Percentiles rank a stretch among this genome's conserved stretches.
These are phyloP conservation scores for Pythium aristosporum DNA, from an alignment of 352 stramenopile genomes.

Conservation along the genomic window DNA sequence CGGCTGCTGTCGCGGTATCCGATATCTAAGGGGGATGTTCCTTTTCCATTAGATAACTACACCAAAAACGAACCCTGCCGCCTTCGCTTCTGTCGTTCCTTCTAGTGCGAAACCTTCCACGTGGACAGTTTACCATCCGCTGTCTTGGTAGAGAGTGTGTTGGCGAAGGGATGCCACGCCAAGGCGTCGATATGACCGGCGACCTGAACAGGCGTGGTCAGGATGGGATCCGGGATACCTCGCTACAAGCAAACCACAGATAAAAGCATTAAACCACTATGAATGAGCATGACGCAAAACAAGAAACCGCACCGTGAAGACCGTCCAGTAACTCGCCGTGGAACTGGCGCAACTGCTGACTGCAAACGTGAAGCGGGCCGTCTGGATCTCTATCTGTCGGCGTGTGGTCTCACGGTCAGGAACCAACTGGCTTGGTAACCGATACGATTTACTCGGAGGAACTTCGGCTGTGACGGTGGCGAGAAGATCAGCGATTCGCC, in stretches of 20 bases:
- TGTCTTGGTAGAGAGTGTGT: conserved; percentile 6
- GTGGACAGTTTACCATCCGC: not conserved
- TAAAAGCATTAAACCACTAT: not conserved
- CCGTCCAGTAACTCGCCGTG: not conserved
- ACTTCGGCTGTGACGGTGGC: not conserved
- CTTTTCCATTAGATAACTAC: no score
- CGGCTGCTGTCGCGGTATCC: not conserved
- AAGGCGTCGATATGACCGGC: conserved; percentile 2
- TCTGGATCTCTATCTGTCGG: not conserved
- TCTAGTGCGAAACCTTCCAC: conserved; percentile 11
- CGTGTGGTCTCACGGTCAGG: not conserved
- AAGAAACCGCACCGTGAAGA: not conserved
- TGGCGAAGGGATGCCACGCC: conserved; percentile 4
- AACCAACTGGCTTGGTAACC: not conserved
- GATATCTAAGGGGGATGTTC: conserved; percentile 6
- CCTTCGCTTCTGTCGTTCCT: no score
- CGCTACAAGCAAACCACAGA: not conserved
- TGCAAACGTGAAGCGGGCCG: not conserved
- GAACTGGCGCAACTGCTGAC: not conserved
- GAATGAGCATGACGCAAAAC: no score
- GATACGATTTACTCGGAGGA: not conserved
- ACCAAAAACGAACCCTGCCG: not conserved
- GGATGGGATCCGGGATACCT: not conserved
- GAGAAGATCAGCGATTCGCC: not conserved
- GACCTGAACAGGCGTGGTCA: not conserved